Percentiles rank a stretch among this genome's conserved stretches.
Conservation (phyloP, 805 yeast species). For the Diddensiella santjacobensis region DNA sequence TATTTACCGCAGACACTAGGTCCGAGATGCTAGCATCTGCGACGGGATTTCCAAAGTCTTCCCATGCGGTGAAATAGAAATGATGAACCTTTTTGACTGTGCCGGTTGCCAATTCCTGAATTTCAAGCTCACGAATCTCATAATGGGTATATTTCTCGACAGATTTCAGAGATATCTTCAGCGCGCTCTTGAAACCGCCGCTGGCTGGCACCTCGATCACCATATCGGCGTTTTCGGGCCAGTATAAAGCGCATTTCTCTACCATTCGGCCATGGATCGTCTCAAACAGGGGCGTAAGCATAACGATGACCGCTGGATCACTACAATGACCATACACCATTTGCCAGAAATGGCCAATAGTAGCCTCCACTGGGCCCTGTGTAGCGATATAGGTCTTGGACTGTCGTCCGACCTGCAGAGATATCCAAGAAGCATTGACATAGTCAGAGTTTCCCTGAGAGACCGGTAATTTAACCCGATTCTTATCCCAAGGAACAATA, state of each 20-base stretch:
- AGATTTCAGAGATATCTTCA: conserved; percentile 7
- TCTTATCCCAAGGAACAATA: conserved; percentile 62
- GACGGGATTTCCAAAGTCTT: conserved; percentile 68
- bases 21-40: conserved; percentile 43
- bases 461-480: conserved; percentile 45
- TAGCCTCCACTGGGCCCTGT: conserved; percentile 78
- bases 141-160: conserved; percentile 6
- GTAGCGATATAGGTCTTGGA: conserved; percentile 59
- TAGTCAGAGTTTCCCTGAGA: conserved; percentile 44
- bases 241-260: conserved; percentile 78
- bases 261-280: conserved; percentile 45
- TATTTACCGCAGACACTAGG: conserved; percentile 47
- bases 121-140: conserved; percentile 15
- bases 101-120: conserved; percentile 2
- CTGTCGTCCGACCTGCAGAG: conserved; percentile 37
- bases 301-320: conserved; percentile 56
- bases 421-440: conserved; percentile 81
- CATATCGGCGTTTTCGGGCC: conserved; percentile 53
- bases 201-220: conserved; percentile 33
- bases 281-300: conserved; percentile 76
- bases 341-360: conserved; percentile 82
- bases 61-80: conserved; percentile 77
- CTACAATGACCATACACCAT: conserved; percentile 70
- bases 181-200: conserved; percentile 11
- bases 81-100: conserved; percentile 43